Evolutionary conservation across 768 basidiomycete genomes (phyloP), one percentile per base, ranked within the genome.

Genomic region (Leccinum disarticulatum): DNA sequence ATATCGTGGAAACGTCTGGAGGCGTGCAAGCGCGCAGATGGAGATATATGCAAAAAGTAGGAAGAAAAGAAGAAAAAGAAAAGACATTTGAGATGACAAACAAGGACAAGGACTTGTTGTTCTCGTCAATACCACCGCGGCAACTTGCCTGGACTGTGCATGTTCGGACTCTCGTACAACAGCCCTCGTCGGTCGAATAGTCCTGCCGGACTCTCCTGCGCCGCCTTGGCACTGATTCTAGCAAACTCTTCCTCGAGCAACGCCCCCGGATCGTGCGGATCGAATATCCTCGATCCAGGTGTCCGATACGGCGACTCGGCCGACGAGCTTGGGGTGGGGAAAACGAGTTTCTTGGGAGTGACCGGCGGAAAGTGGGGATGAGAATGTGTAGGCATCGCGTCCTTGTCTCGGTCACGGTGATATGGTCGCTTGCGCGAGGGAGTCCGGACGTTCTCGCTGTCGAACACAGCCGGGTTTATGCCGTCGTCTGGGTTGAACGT

Each of bases 111-210:
- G 10, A 48, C 14, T 8, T 48, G 22, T 22, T 15, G 47, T 25
- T 25, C 14, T 22, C 3, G 14, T 79, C 67, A 84, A 77, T 77
- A 83, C 82, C 81, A 84, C 56, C 77, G 73, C 17, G 77, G 74
- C 69, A 80, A 80, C 66, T 80, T 80, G 19, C 80, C 80, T 2
- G 87, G 86, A 65, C 84, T 86, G 50, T 79, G 66, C 60, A 80
- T 61, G 52, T 82, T 85, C n/a, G 90, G 90, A 69, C 89, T 91
- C 62, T 90, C 86, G 64, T 90, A 92, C 65, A 91, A 67, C 62
- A 88, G 66, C 36, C 80, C 79, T 30, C 77, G 77, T 17, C 78
- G 80, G 63, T 85, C 90, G 70, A 84, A 92, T 53, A 90, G 66
- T 1, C 89, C 88, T 0, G 74, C 79, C 0, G 89, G 90, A 66